These are phyloP conservation scores for Dissophora ornata DNA, from an alignment of 192 early-diverging fungal genomes.

Conservation along the genomic window DNA sequence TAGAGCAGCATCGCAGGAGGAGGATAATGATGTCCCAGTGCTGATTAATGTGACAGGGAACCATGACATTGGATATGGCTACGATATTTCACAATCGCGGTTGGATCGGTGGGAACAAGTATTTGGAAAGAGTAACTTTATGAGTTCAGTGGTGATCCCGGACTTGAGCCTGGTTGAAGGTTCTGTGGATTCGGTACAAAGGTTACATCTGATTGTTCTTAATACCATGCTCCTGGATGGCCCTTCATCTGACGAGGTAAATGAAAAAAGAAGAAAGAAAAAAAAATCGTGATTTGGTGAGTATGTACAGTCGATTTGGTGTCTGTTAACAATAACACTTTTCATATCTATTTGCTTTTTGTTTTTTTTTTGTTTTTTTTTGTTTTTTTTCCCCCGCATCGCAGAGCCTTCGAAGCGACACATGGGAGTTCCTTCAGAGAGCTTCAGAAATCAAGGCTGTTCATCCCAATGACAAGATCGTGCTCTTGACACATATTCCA, in stretches of 20 bases:
- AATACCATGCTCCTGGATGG: constrained; percentile 59
- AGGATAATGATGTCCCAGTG: constrained; percentile 31
- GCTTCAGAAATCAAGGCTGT: constrained; percentile 42
- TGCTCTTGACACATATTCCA: constrained; percentile 72
- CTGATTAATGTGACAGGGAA: constrained; percentile 70
- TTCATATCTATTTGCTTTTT: too few relatives aligned
- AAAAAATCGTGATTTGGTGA: too few relatives aligned
- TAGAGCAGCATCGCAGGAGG: too few relatives aligned
- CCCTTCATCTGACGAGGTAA: constrained; percentile 56
- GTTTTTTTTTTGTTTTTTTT: background rate
- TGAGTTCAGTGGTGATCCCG: constrained; percentile 12
- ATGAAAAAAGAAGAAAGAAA: background rate
- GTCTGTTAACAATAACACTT: too few relatives aligned
- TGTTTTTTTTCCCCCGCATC: too few relatives aligned
- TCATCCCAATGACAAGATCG: constrained; percentile 52
- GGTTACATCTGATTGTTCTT: constrained; percentile 38
- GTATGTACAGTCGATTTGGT: too few relatives aligned
- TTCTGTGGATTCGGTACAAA: background rate
- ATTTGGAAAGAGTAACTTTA: constrained; percentile 68
- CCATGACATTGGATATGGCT: constrained; percentile 76
- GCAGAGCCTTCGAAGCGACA: constrained; percentile 58
- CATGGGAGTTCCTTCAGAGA: constrained; percentile 66
- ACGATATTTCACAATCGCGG: constrained; percentile 62
- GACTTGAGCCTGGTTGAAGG: too few relatives aligned
- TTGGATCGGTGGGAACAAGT: constrained; percentile 62